phyloP scores from a whole-genome alignment of 139 green algal genomes.

The Picochlorum sp. region DNA sequence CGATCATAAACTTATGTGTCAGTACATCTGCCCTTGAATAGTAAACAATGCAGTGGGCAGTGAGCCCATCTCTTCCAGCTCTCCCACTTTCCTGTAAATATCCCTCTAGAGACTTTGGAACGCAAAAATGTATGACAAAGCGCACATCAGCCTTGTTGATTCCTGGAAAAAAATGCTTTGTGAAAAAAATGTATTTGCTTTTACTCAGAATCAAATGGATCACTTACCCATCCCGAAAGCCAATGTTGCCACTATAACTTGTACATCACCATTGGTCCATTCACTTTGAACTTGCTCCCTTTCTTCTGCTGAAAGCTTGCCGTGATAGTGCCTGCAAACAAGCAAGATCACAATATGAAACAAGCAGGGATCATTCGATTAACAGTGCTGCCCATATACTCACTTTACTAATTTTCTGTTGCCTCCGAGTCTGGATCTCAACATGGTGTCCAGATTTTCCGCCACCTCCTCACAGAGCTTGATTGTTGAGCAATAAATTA shows the following conservation, averaged over 20 bases:
- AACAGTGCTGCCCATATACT: no score
- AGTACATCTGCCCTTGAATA: slow-evolving; percentile 53
- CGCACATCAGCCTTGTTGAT: slow-evolving; percentile 67
- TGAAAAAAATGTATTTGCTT: no score
- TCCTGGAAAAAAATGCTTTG: no score
- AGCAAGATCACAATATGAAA: no score
- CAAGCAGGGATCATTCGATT: no score
- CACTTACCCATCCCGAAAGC: slow-evolving; percentile 91
- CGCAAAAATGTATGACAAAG: slow-evolving; percentile 85
- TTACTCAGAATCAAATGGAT: no score
- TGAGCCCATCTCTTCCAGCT: slow-evolving; percentile 62
- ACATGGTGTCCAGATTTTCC: slow-evolving; percentile 31
- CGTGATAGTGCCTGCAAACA: slow-evolving; percentile 88
- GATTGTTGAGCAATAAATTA: slow-evolving; percentile 86
- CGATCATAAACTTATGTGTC: slow-evolving; percentile 9
- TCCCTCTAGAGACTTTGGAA: slow-evolving; percentile 84
- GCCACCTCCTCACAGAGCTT: slow-evolving; percentile 72
- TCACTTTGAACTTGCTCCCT: slow-evolving; percentile 56
- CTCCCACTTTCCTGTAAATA: slow-evolving; percentile 79
- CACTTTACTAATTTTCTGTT: slow-evolving; percentile 4
- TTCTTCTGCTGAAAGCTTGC: slow-evolving; percentile 47
- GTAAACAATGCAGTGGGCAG: slow-evolving; percentile 64
- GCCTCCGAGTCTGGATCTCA: slow-evolving; percentile 7
- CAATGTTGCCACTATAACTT: slow-evolving; percentile 80
- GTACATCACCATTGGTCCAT: slow-evolving; percentile 62